phyloP scores from a whole-genome alignment of 768 basidiomycete species.

The Obba rivulosa region DNA sequence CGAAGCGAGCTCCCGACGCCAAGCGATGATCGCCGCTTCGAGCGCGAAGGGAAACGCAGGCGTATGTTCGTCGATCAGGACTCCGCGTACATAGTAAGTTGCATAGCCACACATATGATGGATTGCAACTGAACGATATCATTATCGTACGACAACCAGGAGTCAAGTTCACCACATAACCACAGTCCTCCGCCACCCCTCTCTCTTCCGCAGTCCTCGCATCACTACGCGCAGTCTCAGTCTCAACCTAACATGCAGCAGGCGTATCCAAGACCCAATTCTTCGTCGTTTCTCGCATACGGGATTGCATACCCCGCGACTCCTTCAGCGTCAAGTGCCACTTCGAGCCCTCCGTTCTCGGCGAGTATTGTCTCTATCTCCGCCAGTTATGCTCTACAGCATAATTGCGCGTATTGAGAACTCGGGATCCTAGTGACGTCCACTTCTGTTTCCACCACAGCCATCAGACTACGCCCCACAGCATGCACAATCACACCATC shows the following conservation, averaged over 20 bases:
- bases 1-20: slow-evolving; percentile 11
- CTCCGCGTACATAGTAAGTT: slow-evolving; percentile 24
- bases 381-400: slow-evolving; percentile 22
- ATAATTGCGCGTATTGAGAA: slow-evolving; percentile 30
- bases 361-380: slow-evolving; percentile 59
- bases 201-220: slow-evolving; percentile 13
- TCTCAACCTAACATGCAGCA: slow-evolving; percentile 11
- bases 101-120: background rate
- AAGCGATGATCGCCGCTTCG: slow-evolving; percentile 17
- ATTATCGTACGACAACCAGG: slow-evolving; percentile 2
- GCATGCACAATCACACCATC: slow-evolving; percentile 5
- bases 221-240: slow-evolving; percentile 16
- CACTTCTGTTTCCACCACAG: slow-evolving; percentile 40
- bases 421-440: slow-evolving; percentile 56
- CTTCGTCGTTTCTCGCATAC: slow-evolving; percentile 45
- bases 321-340: slow-evolving; percentile 66
- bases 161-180: slow-evolving; percentile 14
- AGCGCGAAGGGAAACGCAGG: slow-evolving; percentile 24
- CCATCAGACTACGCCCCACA: slow-evolving; percentile 58
- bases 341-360: slow-evolving; percentile 81
- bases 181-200: slow-evolving; percentile 25
- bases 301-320: slow-evolving; percentile 63
- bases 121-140: background rate
- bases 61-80: slow-evolving; percentile 20
- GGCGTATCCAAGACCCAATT: slow-evolving; percentile 9